These are phyloP conservation scores for Rickenella mellea DNA, from an alignment of 768 basidiomycete genomes.

Conservation along the genomic window DNA sequence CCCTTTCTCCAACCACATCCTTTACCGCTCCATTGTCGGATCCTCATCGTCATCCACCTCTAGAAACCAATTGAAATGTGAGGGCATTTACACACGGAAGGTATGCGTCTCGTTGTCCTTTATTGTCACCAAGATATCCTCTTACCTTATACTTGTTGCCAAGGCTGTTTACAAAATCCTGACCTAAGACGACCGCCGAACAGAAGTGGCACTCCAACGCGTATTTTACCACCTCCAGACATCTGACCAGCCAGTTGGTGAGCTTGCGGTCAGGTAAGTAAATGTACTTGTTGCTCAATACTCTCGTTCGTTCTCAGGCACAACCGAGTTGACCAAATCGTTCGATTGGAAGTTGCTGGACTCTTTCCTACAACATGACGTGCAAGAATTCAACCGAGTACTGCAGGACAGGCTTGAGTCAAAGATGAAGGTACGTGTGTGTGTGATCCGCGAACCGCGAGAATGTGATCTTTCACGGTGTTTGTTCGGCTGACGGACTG, in stretches of 20 bases:
- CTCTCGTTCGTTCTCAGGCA: constrained; percentile 43
- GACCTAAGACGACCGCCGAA: constrained; percentile 89
- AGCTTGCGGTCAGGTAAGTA: no score
- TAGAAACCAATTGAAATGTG: no score
- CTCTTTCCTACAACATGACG: constrained; percentile 98
- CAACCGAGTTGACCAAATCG: constrained; percentile 95
- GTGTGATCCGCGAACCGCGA: constrained; percentile 17
- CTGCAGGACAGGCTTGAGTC: constrained; percentile 93
- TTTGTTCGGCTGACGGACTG: no score
- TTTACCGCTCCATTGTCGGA: no score
- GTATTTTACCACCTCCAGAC: constrained; percentile 98
- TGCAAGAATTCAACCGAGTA: constrained; percentile 98
- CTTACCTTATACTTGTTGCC: no score
- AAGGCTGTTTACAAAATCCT: constrained; percentile 99
- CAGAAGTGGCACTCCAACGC: constrained; percentile 92
- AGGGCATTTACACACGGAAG: no score
- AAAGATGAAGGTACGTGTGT: constrained; percentile 86
- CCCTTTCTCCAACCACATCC: no score
- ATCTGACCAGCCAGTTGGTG: constrained; percentile 93
- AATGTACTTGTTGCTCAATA: neutral
- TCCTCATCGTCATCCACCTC: constrained; percentile 3
- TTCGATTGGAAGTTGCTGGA: constrained; percentile 99
- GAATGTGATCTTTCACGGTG: neutral
- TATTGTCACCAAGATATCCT: no score
- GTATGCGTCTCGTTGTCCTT: no score